phyloP scores from a whole-genome alignment of 805 yeast species.

The Saturnispora serradocipensis region DNA sequence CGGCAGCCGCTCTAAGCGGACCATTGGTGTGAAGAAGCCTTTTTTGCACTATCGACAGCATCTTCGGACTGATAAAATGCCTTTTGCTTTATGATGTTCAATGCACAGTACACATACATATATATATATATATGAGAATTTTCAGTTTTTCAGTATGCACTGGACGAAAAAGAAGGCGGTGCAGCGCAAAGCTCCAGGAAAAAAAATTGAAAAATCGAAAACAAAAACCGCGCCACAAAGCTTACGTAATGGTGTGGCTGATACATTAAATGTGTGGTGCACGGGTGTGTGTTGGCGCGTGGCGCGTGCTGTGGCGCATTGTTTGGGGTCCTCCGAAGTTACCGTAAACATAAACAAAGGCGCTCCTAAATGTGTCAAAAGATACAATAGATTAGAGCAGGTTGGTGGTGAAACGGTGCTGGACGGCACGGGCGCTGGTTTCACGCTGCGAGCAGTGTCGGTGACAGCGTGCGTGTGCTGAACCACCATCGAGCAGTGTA shows the following conservation, averaged over 20 bases:
- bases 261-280: no score
- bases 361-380: neutral
- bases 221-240: neutral
- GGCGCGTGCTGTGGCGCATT: neutral
- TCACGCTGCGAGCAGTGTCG: no score
- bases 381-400: neutral
- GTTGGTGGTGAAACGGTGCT: neutral
- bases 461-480: neutral
- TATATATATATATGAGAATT: neutral
- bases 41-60: neutral
- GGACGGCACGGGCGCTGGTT: no score
- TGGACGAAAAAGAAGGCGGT: neutral
- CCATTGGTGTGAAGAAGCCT: constrained; percentile 11
- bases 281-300: no score
- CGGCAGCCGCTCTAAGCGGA: constrained; percentile 17
- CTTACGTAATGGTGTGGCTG: neutral
- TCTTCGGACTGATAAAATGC: neutral
- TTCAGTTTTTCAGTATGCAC: neutral
- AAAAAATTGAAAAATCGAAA: no score
- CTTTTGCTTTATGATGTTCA: no score
- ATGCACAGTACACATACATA: no score
- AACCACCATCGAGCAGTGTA: no score
- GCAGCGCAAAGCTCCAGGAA: neutral
- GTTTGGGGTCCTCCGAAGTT: neutral
- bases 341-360: neutral